phyloP scores from a whole-genome alignment of 805 yeast genomes.

The Metschnikowia reukaufii region DNA sequence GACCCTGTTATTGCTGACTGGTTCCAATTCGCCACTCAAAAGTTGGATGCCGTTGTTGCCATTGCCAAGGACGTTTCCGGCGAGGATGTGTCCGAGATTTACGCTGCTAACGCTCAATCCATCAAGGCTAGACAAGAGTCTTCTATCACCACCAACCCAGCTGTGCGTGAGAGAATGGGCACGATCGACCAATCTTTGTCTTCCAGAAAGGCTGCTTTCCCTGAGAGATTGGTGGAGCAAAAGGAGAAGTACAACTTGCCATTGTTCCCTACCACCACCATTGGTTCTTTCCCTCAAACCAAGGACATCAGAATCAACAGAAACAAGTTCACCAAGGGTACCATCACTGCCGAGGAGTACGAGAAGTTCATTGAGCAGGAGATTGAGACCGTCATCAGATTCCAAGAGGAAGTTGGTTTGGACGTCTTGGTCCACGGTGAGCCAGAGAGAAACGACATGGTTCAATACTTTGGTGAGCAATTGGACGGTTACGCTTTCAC shows the following conservation, averaged over 20 bases:
- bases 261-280: conserved; percentile 99
- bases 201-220: conserved; percentile 85
- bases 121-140: conserved; percentile 85
- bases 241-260: conserved; percentile 88
- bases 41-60: conserved; percentile 85
- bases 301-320: conserved; percentile 98
- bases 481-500: conserved; percentile 98
- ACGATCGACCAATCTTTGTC: conserved; percentile 72
- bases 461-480: conserved; percentile 99
- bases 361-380: conserved; percentile 96
- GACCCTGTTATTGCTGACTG: conserved; percentile 91
- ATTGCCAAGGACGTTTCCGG: conserved; percentile 87
- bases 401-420: conserved; percentile 98
- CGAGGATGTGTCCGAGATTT: conserved; percentile 71
- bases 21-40: conserved; percentile 98
- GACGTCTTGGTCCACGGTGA: conserved; percentile 99
- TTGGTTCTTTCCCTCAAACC: conserved; percentile 99
- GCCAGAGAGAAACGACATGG: conserved; percentile 99
- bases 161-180: conserved; percentile 84
- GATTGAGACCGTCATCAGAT: conserved; percentile 92
- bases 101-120: conserved; percentile 84
- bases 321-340: conserved; percentile 97
- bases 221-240: conserved; percentile 84
- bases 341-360: conserved; percentile 91
- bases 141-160: conserved; percentile 84